These are phyloP conservation scores for Iris macrosiphon DNA, from an alignment of 106 monocot genomes.

Conservation along the genomic window DNA sequence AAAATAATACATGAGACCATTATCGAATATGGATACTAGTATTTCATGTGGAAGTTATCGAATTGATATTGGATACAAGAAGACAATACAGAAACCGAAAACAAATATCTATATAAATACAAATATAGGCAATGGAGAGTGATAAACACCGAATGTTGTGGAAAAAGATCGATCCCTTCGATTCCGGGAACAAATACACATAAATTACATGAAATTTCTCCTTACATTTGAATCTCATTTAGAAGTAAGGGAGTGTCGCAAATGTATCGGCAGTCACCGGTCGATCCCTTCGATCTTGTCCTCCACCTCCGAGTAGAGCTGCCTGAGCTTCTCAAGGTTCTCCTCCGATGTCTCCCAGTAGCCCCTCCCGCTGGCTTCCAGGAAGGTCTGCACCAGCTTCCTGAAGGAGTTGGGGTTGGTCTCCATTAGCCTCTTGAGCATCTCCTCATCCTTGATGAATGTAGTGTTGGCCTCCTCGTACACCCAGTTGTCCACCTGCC, in stretches of 20 bases:
- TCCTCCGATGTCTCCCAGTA: slow-evolving; percentile 78
- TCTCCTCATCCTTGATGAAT: slow-evolving; percentile 66
- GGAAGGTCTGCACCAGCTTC: slow-evolving; percentile 73
- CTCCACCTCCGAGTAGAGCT: slow-evolving; percentile 62
- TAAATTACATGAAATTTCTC: too few species aligned
- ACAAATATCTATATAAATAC: too few species aligned
- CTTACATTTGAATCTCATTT: too few species aligned
- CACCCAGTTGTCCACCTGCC: slow-evolving; percentile 80
- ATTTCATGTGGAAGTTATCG: too few species aligned
- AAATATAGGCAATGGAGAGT: too few species aligned
- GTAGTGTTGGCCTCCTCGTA: slow-evolving; percentile 75
- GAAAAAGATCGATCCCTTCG: too few species aligned
- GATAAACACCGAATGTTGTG: too few species aligned
- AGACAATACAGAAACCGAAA: too few species aligned
- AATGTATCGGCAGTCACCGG: slow-evolving; percentile 18
- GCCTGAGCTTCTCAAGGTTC: slow-evolving; percentile 45
- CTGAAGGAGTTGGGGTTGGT: slow-evolving; percentile 68
- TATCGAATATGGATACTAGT: too few species aligned
- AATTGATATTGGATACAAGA: too few species aligned
- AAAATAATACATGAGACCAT: too few species aligned
- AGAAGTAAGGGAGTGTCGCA: neutral
- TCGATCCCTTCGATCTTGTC: slow-evolving; percentile 75
- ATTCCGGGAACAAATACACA: too few species aligned
- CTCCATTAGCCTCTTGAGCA: slow-evolving; percentile 55
- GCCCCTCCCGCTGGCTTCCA: slow-evolving; percentile 70